Evolutionary conservation across 768 basidiomycete species (phyloP).

Genomic region (Hortiboletus campestris): DNA sequence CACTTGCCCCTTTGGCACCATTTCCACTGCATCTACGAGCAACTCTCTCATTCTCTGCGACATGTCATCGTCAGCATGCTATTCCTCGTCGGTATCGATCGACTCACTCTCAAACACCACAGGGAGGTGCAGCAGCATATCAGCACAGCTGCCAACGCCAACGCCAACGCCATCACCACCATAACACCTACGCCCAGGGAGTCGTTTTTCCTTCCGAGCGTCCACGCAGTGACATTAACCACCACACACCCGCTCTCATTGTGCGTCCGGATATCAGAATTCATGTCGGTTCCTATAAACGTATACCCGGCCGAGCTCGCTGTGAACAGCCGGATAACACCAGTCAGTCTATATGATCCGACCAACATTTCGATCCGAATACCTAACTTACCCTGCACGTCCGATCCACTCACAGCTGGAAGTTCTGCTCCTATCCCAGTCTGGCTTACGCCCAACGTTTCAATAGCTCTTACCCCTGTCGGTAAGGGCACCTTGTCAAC

Average conservation of each 20-base stretch:
- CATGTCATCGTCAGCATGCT: constrained; percentile 1
- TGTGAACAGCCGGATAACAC: constrained; percentile 2
- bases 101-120: constrained; percentile 67
- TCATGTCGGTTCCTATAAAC: neutral
- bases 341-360: constrained; percentile 7
- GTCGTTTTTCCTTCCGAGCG: neutral
- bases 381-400: constrained; percentile 10
- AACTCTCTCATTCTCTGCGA: constrained; percentile 3
- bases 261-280: neutral
- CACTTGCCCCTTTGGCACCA: neutral
- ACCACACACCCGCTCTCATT: constrained; percentile 4
- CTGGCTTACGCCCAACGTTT: neutral
- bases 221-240: constrained; percentile 9
- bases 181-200: constrained; percentile 68
- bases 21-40: neutral
- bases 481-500: neutral
- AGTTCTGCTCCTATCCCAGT: neutral
- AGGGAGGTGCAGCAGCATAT: constrained; percentile 65
- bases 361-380: neutral
- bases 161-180: constrained; percentile 67
- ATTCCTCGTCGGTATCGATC: neutral
- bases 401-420: neutral
- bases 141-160: constrained; percentile 57
- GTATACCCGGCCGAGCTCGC: neutral
- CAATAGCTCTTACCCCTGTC: neutral